These are phyloP conservation scores for Globisporangium camurandrum DNA, from an alignment of 352 stramenopile genomes.

Conservation along the genomic window DNA sequence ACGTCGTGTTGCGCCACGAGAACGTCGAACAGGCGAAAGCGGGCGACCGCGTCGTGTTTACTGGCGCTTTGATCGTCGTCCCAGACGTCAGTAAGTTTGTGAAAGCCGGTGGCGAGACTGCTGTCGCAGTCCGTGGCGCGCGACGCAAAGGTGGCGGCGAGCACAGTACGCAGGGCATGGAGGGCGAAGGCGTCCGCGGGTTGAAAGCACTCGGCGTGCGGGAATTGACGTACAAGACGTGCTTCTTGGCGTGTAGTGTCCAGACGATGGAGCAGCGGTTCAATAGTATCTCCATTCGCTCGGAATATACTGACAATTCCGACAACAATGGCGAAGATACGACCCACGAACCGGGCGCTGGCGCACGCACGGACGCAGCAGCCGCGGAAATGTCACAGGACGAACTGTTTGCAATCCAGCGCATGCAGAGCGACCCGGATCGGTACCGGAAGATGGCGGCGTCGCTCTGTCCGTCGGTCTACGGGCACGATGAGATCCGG, in stretches of 20 bases:
- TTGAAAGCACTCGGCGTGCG: slow-evolving; percentile 93
- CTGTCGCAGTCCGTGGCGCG: slow-evolving; percentile 37
- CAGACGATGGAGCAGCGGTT: slow-evolving; percentile 88
- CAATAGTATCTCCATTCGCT: slow-evolving; percentile 82
- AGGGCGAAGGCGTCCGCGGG: slow-evolving; percentile 90
- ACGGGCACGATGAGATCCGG: slow-evolving; percentile 94
- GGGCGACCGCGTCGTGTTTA: slow-evolving; percentile 94
- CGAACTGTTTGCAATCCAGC: slow-evolving; percentile 89
- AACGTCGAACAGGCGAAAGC: slow-evolving; percentile 96
- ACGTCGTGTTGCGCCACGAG: slow-evolving; percentile 97
- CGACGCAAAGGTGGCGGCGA: slow-evolving; percentile 38
- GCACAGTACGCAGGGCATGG: slow-evolving; percentile 72
- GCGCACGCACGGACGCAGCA: slow-evolving; percentile 18
- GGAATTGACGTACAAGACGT: slow-evolving; percentile 97
- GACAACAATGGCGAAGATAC: too few species aligned
- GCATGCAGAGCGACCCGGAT: slow-evolving; percentile 87
- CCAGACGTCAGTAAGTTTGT: slow-evolving; percentile 93
- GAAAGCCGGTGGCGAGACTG: slow-evolving; percentile 53
- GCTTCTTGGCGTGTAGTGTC: slow-evolving; percentile 95
- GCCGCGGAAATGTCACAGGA: slow-evolving; percentile 86
- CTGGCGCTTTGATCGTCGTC: slow-evolving; percentile 93
- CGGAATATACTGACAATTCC: slow-evolving; percentile 61
- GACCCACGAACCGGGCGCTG: too few species aligned
- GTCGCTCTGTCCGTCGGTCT: slow-evolving; percentile 95
- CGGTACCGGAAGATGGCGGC: slow-evolving; percentile 92